Conservation (phyloP, 2,329 filamentous ascomycete genomes). For the Talaromyces sp. region DNA sequence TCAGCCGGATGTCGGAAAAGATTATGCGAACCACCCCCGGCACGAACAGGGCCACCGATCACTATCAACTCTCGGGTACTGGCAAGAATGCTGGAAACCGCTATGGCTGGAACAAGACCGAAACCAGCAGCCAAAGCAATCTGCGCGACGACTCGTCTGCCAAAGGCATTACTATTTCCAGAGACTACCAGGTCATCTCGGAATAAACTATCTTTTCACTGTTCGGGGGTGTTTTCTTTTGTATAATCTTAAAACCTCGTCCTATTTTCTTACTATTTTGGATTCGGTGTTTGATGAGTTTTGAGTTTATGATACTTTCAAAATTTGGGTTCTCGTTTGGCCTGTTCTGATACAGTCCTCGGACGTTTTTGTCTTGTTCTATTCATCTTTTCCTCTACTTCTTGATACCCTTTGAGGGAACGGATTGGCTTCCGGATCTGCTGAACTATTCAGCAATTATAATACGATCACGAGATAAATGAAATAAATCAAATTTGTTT, state of each 20-base stretch:
- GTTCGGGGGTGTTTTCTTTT: neutral
- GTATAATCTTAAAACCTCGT: neutral
- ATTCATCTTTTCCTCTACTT: neutral
- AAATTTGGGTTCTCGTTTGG: neutral
- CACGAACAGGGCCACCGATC: neutral
- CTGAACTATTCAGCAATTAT: neutral
- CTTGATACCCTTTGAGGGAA: neutral
- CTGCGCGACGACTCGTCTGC: neutral
- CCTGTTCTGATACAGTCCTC: neutral
- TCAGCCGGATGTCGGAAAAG: neutral
- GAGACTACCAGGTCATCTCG: neutral
- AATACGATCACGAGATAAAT: neutral
- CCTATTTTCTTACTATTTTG: neutral
- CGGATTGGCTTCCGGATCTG: neutral
- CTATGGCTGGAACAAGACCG: neutral
- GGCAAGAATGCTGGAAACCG: neutral
- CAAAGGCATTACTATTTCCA: neutral
- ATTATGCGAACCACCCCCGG: neutral
- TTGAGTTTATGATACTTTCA: neutral
- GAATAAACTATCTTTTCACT: neutral
- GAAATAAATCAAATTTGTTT: neutral
- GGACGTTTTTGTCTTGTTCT: neutral
- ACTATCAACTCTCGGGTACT: neutral
- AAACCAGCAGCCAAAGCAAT: neutral
- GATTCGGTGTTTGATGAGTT: neutral